phyloP scores from a whole-genome alignment of 352 stramenopile species.

The Phytopythium montanum region DNA sequence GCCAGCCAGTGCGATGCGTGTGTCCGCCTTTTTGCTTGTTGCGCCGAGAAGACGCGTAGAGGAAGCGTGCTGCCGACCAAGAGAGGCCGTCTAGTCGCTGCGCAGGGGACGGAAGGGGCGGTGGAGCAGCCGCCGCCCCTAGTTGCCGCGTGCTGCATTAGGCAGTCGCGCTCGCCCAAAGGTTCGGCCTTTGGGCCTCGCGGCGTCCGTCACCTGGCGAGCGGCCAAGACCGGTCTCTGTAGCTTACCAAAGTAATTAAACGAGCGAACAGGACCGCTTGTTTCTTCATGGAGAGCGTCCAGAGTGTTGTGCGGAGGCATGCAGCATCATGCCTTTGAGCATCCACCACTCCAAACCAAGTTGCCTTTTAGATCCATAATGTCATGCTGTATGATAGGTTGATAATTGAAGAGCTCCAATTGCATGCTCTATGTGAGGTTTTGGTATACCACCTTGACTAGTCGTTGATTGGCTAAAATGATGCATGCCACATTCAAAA shows the following conservation, averaged over 20 bases:
- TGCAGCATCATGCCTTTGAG: not conserved
- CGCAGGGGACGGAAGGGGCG: not conserved
- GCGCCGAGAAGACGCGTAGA: not conserved
- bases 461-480: not conserved
- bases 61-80: not conserved
- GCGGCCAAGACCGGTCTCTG: not conserved
- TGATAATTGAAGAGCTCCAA: not conserved
- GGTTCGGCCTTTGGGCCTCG: slow-evolving; percentile 1
- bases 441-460: not conserved
- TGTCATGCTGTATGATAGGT: not conserved
- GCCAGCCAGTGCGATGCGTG: slow-evolving; percentile 1
- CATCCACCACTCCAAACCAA: not conserved
- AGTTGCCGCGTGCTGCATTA: slow-evolving; percentile 3
- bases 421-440: not conserved
- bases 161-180: slow-evolving; percentile 4
- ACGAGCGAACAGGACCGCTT: not conserved
- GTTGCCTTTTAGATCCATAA: not conserved
- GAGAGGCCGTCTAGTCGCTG: slow-evolving; percentile 2
- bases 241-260: slow-evolving; percentile 6
- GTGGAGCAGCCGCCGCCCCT: not conserved
- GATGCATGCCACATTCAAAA: not conserved
- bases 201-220: not conserved
- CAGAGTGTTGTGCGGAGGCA: not conserved
- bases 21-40: slow-evolving; percentile 3
- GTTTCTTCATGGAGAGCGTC: not conserved